Evolutionary conservation across 1,284 basidiomycete genomes (phyloP).

Genomic region (Wallemia mellicola): DNA sequence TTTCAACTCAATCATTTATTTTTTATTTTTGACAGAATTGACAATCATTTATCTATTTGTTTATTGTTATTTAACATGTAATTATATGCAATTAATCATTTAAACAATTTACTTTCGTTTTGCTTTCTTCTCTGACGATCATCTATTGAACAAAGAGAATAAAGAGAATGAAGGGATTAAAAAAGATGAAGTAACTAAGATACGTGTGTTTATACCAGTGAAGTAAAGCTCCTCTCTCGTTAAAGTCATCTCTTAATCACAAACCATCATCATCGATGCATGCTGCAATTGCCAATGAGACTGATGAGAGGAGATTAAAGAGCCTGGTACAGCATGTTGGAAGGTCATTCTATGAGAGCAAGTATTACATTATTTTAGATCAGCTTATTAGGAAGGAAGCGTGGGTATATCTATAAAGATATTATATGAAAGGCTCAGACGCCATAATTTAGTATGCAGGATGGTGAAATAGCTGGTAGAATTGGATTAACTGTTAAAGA

Average conservation of each 20-base stretch:
- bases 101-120: neutral
- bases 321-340: conserved; percentile 69
- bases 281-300: neutral
- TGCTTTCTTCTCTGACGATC: neutral
- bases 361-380: conserved; percentile 71
- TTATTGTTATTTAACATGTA: neutral
- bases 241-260: neutral
- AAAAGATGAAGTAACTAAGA: too few species aligned
- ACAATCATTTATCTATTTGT: neutral
- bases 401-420: conserved; percentile 30
- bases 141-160: neutral
- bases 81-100: neutral
- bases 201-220: neutral
- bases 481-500: neutral
- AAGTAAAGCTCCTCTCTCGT: neutral
- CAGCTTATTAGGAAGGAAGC: conserved; percentile 67
- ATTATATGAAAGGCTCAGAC: too few species aligned
- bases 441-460: neutral
- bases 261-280: neutral
- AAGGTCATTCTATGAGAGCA: conserved; percentile 77
- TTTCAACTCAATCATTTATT: neutral
- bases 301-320: neutral
- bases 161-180: neutral
- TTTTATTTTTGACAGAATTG: neutral
- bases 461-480: neutral